Base-by-base conservation (phyloP, 2,329 filamentous ascomycete genomes). In the Nemania serpens region DNA sequence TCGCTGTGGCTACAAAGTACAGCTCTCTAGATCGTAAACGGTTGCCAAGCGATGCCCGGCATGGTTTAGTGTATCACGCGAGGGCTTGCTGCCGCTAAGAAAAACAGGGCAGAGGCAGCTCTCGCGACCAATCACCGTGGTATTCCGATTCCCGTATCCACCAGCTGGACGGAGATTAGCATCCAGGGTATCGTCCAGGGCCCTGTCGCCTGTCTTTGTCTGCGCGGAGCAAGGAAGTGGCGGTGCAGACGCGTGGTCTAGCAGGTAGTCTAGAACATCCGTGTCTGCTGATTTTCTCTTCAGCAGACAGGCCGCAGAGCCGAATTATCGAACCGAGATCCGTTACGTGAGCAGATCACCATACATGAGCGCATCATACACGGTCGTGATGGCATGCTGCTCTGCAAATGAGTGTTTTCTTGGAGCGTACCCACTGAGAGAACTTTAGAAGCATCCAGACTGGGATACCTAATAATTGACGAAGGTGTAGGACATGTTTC, bases 1-100 rank as follows among this genome's bases (percentile, higher is more conserved):
- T 58, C 55, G 42, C 65, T 73, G 70, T 74, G 71, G 71, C 71
- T 72, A 69, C n/a, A n/a, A n/a, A n/a, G n/a, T n/a, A 65, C 62
- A 29, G 25, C 25, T 29, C 56, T 33, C 39, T 46, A 45, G 46
- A 64, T 59, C 53, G 25, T 43, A 29, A 41, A n/a, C n/a, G 54
- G 55, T 49, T 61, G 59, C 59, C 54, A 58, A 54, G 37, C 17
- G 5, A 33, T 63, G 39, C 63, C 56, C 22, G 2, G 15, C 55
- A 37, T 6, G n/a, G 62, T 1, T 45, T 64, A 69, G 64, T 33
- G 53, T 37, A 58, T 39, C n/a, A 48, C 48, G 10, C 9, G 7
- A 29, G 25, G 25, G 25, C 25, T n/a, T 7, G 25, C 7, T 29
- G 25, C 25, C 25, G 25, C 25, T 29, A 29, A 29, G 25, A 59